Evolutionary conservation across 2,329 filamentous ascomycete species (phyloP).

Genomic region (Triangularia setosa): DNA sequence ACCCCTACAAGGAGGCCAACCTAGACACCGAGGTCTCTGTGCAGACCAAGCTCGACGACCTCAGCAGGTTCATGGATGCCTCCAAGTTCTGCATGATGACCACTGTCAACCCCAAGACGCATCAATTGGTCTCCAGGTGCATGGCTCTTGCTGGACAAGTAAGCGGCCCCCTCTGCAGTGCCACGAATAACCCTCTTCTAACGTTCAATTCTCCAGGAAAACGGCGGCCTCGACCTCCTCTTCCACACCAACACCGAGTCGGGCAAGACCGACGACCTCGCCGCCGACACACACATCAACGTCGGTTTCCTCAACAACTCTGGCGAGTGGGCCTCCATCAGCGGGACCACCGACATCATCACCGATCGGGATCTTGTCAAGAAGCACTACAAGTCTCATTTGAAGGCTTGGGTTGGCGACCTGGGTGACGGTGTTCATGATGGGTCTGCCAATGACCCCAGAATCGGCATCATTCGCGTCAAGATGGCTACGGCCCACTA

Average conservation of each 20-base stretch:
- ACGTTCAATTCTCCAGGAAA: constrained; percentile 52
- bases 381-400: constrained; percentile 68
- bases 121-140: constrained; percentile 71
- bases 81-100: constrained; percentile 90
- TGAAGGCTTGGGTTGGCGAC: constrained; percentile 86
- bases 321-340: constrained; percentile 83
- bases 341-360: constrained; percentile 66
- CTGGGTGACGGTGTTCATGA: constrained; percentile 80
- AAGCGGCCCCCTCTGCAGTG: constrained; percentile 15
- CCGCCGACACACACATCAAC: constrained; percentile 70
- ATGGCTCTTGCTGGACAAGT: constrained; percentile 83
- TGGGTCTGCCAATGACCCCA: constrained; percentile 74
- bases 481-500: constrained; percentile 71
- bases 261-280: constrained; percentile 79
- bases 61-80: constrained; percentile 64
- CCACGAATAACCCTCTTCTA: background rate
- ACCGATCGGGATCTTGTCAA: constrained; percentile 65
- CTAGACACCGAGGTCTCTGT: constrained; percentile 59
- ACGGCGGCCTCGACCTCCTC: constrained; percentile 73
- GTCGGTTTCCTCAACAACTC: constrained; percentile 72
- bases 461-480: constrained; percentile 77
- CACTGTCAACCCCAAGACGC: constrained; percentile 62
- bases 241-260: constrained; percentile 92
- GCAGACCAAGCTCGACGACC: constrained; percentile 71
- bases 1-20: constrained; percentile 76